Conservation (phyloP, 1,139 yeast species). For the Pichia sp. region DNA sequence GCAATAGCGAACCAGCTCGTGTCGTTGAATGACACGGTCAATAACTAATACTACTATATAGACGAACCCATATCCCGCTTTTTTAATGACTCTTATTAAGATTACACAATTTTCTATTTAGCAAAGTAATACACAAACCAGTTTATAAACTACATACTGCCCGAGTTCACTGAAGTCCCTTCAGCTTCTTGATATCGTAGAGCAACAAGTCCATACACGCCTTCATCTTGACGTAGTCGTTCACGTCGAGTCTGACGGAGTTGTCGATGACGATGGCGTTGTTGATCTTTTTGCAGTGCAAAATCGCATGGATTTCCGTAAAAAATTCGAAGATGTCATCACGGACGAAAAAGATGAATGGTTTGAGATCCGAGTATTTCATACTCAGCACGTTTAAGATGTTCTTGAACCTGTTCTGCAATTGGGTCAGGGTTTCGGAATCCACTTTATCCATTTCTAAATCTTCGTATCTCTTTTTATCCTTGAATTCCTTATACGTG, state of each 20-base stretch:
- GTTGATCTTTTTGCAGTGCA: constrained; percentile 13
- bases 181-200: constrained; percentile 17
- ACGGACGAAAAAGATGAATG: constrained; percentile 15
- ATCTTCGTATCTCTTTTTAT: constrained; percentile 3
- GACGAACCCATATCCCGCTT: too few relatives aligned
- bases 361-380: constrained; percentile 12
- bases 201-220: constrained; percentile 17
- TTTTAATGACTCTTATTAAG: too few relatives aligned
- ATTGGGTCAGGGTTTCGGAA: constrained; percentile 10
- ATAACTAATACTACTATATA: too few relatives aligned
- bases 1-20: constrained; percentile 9
- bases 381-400: constrained; percentile 15
- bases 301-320: constrained; percentile 16
- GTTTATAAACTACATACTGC: too few relatives aligned
- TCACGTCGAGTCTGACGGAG: constrained; percentile 6
- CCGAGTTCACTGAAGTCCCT: constrained; percentile 9
- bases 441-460: constrained; percentile 19
- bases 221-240: constrained; percentile 16
- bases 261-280: constrained; percentile 12
- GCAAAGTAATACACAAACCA: background rate
- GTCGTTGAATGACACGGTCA: constrained; percentile 5
- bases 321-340: constrained; percentile 19
- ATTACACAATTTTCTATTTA: background rate
- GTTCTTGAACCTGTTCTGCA: constrained; percentile 21
- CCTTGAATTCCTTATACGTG: constrained; percentile 5